Conservation (phyloP, 176 grass and related monocot genomes). For the Zea mays region Zm-B73-REFERENCE-NAM-5.0 NC_050104.1:141193001-141193500, state of each 20-base stretch:
- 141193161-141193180: not conserved
- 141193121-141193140: slow-evolving; percentile 85
- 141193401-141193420: slow-evolving; percentile 10
- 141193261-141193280: not conserved
- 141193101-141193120: slow-evolving; percentile 86
- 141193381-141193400: slow-evolving; percentile 7
- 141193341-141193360: slow-evolving; percentile 13
- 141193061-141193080: slow-evolving; percentile 87
- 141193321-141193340: not conserved
- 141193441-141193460: slow-evolving; percentile 98
- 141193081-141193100: slow-evolving; percentile 77
- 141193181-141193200: not conserved
- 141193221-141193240: not conserved
- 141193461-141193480: slow-evolving; percentile 95
- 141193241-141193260: not conserved
- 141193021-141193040: not conserved
- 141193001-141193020: slow-evolving; percentile 3
- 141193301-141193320: not conserved
- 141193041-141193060: slow-evolving; percentile 83
- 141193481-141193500: slow-evolving; percentile 68
- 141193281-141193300: not conserved
- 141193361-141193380: not conserved
- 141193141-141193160: not conserved
- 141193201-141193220: slow-evolving; percentile 6
- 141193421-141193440: slow-evolving; percentile 39